These are phyloP conservation scores for Candida corydali DNA, from an alignment of 805 yeast species.

Conservation along the genomic window DNA sequence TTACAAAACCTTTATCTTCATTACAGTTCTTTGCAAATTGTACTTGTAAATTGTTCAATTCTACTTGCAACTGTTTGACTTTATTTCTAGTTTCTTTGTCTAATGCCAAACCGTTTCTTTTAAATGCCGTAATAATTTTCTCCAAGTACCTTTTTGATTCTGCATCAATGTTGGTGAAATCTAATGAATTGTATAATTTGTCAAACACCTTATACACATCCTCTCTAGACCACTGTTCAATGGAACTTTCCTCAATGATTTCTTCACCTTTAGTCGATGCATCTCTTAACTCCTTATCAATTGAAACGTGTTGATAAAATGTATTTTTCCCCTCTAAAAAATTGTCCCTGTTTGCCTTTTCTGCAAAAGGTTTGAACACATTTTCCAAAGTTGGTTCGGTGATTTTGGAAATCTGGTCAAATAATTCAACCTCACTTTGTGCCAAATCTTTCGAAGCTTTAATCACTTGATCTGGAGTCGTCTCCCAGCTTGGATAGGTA, in stretches of 20 bases:
- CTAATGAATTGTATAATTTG: slow-evolving; percentile 39
- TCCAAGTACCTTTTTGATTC: slow-evolving; percentile 57
- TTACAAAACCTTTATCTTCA: slow-evolving; percentile 60
- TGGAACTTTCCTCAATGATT: slow-evolving; percentile 49
- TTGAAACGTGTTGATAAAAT: slow-evolving; percentile 71
- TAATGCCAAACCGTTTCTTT: slow-evolving; percentile 67
- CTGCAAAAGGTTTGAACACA: slow-evolving; percentile 50
- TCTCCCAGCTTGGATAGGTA: slow-evolving; percentile 51
- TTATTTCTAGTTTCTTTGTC: slow-evolving; percentile 50
- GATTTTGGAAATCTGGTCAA: slow-evolving; percentile 49
- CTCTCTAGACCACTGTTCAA: slow-evolving; percentile 61
- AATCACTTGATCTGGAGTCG: slow-evolving; percentile 48
- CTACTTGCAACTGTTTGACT: slow-evolving; percentile 55
- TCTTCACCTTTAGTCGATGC: slow-evolving; percentile 65
- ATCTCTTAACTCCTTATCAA: slow-evolving; percentile 61
- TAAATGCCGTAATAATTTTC: slow-evolving; percentile 53
- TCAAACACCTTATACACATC: slow-evolving; percentile 53
- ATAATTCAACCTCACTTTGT: slow-evolving; percentile 37
- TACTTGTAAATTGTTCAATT: slow-evolving; percentile 52
- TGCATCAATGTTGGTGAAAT: slow-evolving; percentile 32
- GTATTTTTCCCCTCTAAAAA: slow-evolving; percentile 49
- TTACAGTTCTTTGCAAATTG: slow-evolving; percentile 63
- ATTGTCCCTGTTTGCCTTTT: slow-evolving; percentile 46
- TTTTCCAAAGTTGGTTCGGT: slow-evolving; percentile 52
- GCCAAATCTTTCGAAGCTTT: slow-evolving; percentile 42